These are phyloP conservation scores for Forsythia viridissima DNA, from an alignment of 257 asterid species.

Conservation along the genomic window DNA sequence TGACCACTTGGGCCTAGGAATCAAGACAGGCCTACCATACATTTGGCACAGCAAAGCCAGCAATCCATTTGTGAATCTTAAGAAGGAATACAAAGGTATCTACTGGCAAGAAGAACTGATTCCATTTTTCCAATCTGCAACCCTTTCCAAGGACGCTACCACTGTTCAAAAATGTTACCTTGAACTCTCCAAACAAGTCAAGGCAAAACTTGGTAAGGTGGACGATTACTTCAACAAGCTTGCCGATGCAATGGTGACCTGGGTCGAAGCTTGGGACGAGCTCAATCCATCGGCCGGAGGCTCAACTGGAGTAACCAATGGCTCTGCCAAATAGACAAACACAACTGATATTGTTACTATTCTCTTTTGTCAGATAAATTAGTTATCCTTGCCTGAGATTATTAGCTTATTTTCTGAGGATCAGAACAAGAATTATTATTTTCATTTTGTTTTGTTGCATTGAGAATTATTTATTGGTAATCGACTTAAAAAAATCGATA, in stretches of 20 bases:
- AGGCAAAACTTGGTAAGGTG: conserved; percentile 56
- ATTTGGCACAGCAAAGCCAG: conserved; percentile 81
- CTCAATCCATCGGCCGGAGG: conserved; percentile 8
- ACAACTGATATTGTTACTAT: not conserved
- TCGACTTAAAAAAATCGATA: not conserved
- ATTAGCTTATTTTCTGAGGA: not conserved
- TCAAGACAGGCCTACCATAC: conserved; percentile 60
- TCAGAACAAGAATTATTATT: not conserved
- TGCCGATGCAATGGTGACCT: conserved; percentile 24
- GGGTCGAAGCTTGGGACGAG: conserved; percentile 27
- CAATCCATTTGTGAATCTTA: conserved; percentile 68
- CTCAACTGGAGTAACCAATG: not conserved
- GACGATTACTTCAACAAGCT: conserved; percentile 32
- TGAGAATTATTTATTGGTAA: not conserved
- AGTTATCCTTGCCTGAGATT: not conserved
- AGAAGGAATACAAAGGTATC: conserved; percentile 69
- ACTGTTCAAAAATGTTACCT: conserved; percentile 58
- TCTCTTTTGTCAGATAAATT: not conserved
- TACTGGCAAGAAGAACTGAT: conserved; percentile 73
- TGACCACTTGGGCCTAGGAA: conserved; percentile 61
- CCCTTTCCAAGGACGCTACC: conserved; percentile 48
- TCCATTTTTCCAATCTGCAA: conserved; percentile 56
- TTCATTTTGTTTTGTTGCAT: not conserved
- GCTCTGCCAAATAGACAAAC: not conserved
- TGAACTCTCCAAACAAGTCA: conserved; percentile 61